Evolutionary conservation across 108 stramenopile genomes (phyloP), one percentile per base, ranked within the genome.

Genomic region (Cyclotella atomus): DNA sequence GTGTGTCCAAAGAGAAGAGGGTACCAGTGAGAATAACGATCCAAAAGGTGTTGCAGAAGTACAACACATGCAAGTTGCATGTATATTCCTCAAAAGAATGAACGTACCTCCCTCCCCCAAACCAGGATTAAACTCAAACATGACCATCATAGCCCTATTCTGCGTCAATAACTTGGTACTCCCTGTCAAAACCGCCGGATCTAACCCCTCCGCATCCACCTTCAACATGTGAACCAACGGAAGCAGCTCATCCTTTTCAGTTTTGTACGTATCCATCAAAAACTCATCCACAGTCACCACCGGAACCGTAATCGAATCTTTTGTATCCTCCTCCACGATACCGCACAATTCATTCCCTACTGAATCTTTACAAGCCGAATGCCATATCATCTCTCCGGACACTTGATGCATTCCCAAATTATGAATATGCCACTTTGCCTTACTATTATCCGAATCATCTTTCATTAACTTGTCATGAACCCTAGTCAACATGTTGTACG

Each of bases 41-140:
- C n/a, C n/a, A n/a, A n/a, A n/a, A n/a, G n/a, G n/a, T n/a, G n/a
- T n/a, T n/a, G n/a, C n/a, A n/a, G n/a, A n/a, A n/a, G n/a, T n/a
- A n/a, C n/a, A n/a, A n/a, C n/a, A n/a, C n/a, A n/a, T n/a, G n/a
- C n/a, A n/a, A n/a, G n/a, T n/a, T n/a, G n/a, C n/a, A n/a, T n/a
- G n/a, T n/a, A n/a, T n/a, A n/a, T n/a, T n/a, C n/a, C n/a, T n/a
- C n/a, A n/a, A n/a, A n/a, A n/a, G n/a, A n/a, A n/a, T n/a, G 12
- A 41, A 41, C 38, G 6, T 12, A 41, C 38, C 38, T 24, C 52
- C 50, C 21, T 77, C 69, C 0, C 66, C 59, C n/a, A 77, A 57
- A 12, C 62, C 53, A n/a, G 76, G 76, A 34, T 77, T 77, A 67
- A 77, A 77, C 52, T 77, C 76, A 54, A 77, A 77, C 76, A 70